Evolutionary conservation across 306 rosid genomes (phyloP).

Genomic region (Quercus aquifolioides): DNA sequence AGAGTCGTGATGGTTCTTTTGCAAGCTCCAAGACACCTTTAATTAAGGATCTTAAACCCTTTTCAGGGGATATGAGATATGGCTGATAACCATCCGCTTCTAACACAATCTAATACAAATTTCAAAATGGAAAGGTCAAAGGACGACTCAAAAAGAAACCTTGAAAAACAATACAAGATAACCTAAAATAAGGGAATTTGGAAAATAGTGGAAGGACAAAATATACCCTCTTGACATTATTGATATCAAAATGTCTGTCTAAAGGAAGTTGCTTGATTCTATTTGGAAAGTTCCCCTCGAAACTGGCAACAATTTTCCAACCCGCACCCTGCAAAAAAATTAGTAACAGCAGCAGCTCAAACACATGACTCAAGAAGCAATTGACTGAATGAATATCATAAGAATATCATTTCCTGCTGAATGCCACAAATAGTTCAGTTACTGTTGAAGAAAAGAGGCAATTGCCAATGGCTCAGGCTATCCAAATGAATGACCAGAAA

Average conservation of each 20-base stretch:
- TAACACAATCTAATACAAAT: constrained; percentile 72
- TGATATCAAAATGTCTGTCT: constrained; percentile 95
- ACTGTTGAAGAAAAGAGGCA: not conserved
- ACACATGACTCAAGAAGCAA: not conserved
- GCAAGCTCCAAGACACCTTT: constrained; percentile 98
- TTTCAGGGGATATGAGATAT: constrained; percentile 96
- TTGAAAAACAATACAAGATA: not conserved
- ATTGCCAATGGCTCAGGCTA: not conserved
- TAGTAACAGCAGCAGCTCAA: not conserved
- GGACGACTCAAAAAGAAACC: not conserved
- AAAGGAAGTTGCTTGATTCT: constrained; percentile 93
- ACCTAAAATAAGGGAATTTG: not conserved
- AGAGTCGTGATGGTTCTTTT: constrained; percentile 94
- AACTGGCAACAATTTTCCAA: constrained; percentile 97
- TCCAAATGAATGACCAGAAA: not conserved
- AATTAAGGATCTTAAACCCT: constrained; percentile 93
- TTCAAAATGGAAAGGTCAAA: constrained; percentile 5
- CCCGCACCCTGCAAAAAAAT: constrained; percentile 80
- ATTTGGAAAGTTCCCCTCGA: constrained; percentile 93
- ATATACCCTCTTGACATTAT: constrained; percentile 91
- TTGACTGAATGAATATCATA: not conserved
- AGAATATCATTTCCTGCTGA: not conserved
- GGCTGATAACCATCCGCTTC: constrained; percentile 99
- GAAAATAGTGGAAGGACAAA: constrained; percentile 3
- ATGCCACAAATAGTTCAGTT: constrained; percentile 3